phyloP scores from a whole-genome alignment of 495 filamentous ascomycete species.

The Emericellopsis terricola region DNA sequence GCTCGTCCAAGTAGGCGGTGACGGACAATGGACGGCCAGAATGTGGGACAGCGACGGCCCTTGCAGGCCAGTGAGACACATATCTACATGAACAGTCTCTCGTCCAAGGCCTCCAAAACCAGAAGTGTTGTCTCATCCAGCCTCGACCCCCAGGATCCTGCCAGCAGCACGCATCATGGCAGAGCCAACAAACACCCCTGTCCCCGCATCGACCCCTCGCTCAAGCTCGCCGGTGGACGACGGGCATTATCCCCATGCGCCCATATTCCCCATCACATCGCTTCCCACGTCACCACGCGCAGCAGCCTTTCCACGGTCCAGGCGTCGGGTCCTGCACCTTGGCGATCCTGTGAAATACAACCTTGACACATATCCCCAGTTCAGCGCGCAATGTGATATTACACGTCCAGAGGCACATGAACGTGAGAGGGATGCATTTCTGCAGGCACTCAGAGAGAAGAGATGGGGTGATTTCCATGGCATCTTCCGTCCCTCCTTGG shows the following conservation, averaged over 20 bases:
- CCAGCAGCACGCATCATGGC: conserved; percentile 20
- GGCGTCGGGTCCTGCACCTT: conserved; percentile 39
- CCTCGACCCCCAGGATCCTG: no score
- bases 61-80: no score
- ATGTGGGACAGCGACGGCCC: no score
- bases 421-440: conserved; percentile 38
- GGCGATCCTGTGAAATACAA: conserved; percentile 55
- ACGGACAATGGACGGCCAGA: no score
- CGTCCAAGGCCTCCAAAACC: no score
- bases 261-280: conserved; percentile 6
- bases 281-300: conserved; percentile 1
- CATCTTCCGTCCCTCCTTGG: conserved; percentile 65
- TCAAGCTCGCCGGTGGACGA: conserved; percentile 19
- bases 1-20: no score
- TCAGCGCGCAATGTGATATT: conserved; percentile 38
- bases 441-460: conserved; percentile 38
- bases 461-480: conserved; percentile 56
- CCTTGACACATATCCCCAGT: conserved; percentile 33
- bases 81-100: no score
- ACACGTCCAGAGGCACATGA: conserved; percentile 32
- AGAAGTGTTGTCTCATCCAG: no score
- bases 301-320: conserved; percentile 5
- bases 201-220: conserved; percentile 22
- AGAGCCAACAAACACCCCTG: conserved; percentile 29
- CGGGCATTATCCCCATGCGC: conserved; percentile 6